These are phyloP conservation scores for Stagonosporopsis vannaccii DNA, from an alignment of 2,329 filamentous ascomycete genomes.

Conservation along the genomic window DNA sequence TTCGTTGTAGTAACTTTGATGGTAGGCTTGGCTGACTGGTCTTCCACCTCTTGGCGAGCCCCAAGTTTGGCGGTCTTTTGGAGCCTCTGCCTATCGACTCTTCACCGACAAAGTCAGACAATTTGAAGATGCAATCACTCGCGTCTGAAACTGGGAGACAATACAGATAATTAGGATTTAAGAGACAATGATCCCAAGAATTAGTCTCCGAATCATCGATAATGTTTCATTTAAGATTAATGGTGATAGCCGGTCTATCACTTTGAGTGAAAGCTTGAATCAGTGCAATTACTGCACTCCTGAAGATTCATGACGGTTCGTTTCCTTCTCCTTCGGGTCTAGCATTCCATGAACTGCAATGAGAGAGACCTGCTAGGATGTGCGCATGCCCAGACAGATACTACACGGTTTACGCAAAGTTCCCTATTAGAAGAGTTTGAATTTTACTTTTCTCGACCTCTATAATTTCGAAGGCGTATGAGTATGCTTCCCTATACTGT, in stretches of 20 bases:
- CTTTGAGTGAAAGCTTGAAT: conserved; percentile 42
- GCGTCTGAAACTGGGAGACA: conserved; percentile 43
- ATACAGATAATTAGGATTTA: conserved; percentile 43
- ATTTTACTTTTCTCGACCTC: conserved; percentile 31
- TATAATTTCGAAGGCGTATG: conserved; percentile 19
- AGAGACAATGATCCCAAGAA: conserved; percentile 53
- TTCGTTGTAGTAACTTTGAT: conserved; percentile 56
- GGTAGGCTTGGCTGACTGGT: conserved; percentile 5
- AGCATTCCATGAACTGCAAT: too few species aligned
- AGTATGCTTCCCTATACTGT: too few species aligned
- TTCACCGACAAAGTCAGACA: conserved; percentile 41
- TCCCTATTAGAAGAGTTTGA: conserved; percentile 35
- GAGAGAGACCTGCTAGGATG: conserved; percentile 45
- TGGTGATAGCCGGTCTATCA: conserved; percentile 43
- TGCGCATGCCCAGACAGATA: conserved; percentile 38
- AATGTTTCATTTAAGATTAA: conserved; percentile 35
- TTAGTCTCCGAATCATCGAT: conserved; percentile 48
- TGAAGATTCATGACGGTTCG: too few species aligned
- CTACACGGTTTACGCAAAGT: conserved; percentile 38
- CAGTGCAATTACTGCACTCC: conserved; percentile 48
- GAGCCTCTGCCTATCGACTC: conserved; percentile 23
- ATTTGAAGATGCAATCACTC: conserved; percentile 32
- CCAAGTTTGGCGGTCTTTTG: conserved; percentile 24
- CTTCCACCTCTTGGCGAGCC: background rate
- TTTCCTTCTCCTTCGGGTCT: too few species aligned